These are phyloP conservation scores for Cylindrotheca fusiformis DNA, from an alignment of 108 stramenopile species.

Conservation along the genomic window DNA sequence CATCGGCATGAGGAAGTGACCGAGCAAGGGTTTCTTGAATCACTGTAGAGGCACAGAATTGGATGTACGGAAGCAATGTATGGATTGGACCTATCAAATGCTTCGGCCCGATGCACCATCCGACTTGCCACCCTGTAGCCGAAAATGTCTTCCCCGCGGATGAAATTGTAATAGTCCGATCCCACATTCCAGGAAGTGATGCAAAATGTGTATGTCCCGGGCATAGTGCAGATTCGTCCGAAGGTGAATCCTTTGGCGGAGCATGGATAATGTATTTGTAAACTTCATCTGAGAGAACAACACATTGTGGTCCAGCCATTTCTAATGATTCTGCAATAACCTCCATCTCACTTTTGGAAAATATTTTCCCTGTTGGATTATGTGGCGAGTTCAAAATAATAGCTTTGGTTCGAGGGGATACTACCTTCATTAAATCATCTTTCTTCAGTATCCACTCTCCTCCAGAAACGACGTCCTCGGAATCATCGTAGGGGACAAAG, in stretches of 20 bases:
- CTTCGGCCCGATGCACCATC: constrained; percentile 93
- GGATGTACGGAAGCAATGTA: constrained; percentile 87
- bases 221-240: constrained; percentile 44
- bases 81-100: constrained; percentile 74
- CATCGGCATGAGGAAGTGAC: constrained; percentile 76
- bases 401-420: constrained; percentile 86
- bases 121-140: constrained; percentile 99
- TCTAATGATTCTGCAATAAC: constrained; percentile 74
- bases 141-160: constrained; percentile 99
- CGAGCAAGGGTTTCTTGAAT: constrained; percentile 90
- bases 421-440: constrained; percentile 55
- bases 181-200: constrained; percentile 88
- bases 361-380: constrained; percentile 98
- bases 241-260: constrained; percentile 46
- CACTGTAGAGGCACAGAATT: constrained; percentile 95
- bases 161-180: constrained; percentile 91
- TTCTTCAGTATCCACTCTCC: constrained; percentile 87
- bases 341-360: constrained; percentile 87
- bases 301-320: constrained; percentile 70
- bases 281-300: constrained; percentile 94
- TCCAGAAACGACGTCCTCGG: constrained; percentile 37
- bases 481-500: constrained; percentile 55
- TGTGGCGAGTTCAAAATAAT: constrained; percentile 96
- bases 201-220: constrained; percentile 86
- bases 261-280: constrained; percentile 97